Percentiles rank a stretch among this genome's conserved stretches.
phyloP scores from a whole-genome alignment of 1,284 basidiomycete species.

The Pseudozyma tsukubaensis region DNA sequence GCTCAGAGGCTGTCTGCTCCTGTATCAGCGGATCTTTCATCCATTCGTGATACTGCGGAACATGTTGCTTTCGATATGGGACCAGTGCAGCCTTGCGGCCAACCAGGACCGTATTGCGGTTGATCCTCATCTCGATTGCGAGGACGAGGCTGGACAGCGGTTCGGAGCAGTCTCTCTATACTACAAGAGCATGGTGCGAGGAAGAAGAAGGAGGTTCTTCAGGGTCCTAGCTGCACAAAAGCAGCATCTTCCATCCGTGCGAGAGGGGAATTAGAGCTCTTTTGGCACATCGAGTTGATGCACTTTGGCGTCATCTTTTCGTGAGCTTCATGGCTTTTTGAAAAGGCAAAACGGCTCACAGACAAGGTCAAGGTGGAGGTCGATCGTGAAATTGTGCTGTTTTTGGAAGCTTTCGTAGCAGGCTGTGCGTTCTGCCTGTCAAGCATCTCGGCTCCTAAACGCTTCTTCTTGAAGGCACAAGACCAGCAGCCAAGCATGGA shows the following conservation, averaged over 20 bases:
- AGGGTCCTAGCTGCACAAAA: slow-evolving; percentile 5
- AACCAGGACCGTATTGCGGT: slow-evolving; percentile 76
- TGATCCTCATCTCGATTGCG: slow-evolving; percentile 73
- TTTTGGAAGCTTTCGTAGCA: slow-evolving; percentile 16
- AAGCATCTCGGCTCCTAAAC: no score
- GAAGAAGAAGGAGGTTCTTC: not conserved
- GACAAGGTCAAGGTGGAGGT: no score
- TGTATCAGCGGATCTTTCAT: slow-evolving; percentile 83
- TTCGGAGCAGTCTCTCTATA: not conserved
- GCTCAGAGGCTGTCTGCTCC: slow-evolving; percentile 86
- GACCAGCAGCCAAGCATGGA: no score
- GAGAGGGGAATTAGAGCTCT: slow-evolving; percentile 1
- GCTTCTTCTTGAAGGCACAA: no score
- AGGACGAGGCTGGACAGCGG: not conserved
- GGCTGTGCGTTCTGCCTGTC: no score
- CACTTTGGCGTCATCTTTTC: slow-evolving; percentile 33
- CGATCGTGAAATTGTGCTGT: slow-evolving; percentile 6
- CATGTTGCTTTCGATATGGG: slow-evolving; percentile 73
- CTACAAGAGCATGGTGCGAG: not conserved
- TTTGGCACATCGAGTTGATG: slow-evolving; percentile 5
- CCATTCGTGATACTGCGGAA: slow-evolving; percentile 81
- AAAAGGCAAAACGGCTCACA: not conserved
- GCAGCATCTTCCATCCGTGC: slow-evolving; percentile 6
- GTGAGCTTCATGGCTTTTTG: slow-evolving; percentile 16
- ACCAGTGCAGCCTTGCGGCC: slow-evolving; percentile 77